A percentile compares a stretch with the other conserved stretches of the same genome.
Conservation (phyloP, 169 alveolate genomes). For the Plasmodium ovale region DNA sequence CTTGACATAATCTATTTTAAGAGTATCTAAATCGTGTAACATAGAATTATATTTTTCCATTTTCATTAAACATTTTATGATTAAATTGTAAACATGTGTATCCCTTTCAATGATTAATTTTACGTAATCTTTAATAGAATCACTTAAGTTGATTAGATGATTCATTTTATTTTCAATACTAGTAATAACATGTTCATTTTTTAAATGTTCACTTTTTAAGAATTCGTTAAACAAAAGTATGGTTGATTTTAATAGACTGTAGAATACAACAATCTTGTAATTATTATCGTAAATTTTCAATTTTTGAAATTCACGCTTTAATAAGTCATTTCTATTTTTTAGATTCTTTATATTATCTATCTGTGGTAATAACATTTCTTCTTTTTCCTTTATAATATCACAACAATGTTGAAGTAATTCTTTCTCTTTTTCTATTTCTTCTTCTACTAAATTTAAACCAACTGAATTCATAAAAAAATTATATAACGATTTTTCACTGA, state of each 20-base stretch:
- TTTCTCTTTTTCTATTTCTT: constrained; percentile 66
- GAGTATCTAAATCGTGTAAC: constrained; percentile 65
- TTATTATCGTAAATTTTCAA: constrained; percentile 78
- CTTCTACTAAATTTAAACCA: constrained; percentile 81
- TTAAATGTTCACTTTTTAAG: constrained; percentile 61
- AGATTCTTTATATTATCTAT: constrained; percentile 77
- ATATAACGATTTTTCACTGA: constrained; percentile 79
- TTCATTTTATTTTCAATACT: constrained; percentile 74
- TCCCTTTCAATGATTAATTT: constrained; percentile 49
- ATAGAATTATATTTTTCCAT: constrained; percentile 63
- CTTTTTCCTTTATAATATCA: constrained; percentile 78
- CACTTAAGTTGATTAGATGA: constrained; percentile 16
- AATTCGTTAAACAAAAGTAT: constrained; percentile 76
- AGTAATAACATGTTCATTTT: constrained; percentile 78
- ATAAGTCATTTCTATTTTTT: constrained; percentile 72
- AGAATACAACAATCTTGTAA: constrained; percentile 79
- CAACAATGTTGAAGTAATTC: constrained; percentile 79
- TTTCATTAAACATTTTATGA: constrained; percentile 62
- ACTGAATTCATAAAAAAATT: constrained; percentile 83
- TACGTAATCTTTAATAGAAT: constrained; percentile 47
- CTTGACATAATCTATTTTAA: neutral
- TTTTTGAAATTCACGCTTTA: constrained; percentile 78
- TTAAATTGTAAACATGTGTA: constrained; percentile 45
- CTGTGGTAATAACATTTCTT: constrained; percentile 79
- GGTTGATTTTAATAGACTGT: constrained; percentile 70